A percentile compares a stretch with the other conserved stretches of the same genome.
phyloP scores from a whole-genome alignment of 2,329 filamentous ascomycete species.

The Pseudogymnoascus sp. region DNA sequence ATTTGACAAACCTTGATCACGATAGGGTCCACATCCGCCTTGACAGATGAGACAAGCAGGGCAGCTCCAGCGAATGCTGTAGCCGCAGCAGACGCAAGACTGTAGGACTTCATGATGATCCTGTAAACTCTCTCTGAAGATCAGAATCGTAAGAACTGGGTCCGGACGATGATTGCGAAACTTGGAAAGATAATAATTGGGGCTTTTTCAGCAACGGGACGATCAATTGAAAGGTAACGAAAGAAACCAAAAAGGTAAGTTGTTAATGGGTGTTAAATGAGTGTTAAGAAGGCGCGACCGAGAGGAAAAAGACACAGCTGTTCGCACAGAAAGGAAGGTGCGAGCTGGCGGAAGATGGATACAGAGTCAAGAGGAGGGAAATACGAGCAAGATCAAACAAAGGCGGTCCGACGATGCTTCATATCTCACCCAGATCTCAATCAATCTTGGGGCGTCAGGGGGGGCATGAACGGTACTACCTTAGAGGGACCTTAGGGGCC shows the following conservation, averaged over 20 bases:
- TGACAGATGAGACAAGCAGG: slow-evolving; percentile 41
- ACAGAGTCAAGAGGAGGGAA: neutral
- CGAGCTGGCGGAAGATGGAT: neutral
- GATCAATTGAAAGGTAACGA: neutral
- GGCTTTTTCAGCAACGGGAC: neutral
- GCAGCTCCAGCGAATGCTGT: slow-evolving; percentile 42
- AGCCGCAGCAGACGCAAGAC: slow-evolving; percentile 34
- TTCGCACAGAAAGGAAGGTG: slow-evolving; percentile 1
- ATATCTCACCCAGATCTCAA: slow-evolving; percentile 4
- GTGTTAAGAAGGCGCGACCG: slow-evolving; percentile 1
- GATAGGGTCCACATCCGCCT: slow-evolving; percentile 50
- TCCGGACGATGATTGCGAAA: slow-evolving; percentile 2
- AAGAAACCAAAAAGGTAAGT: slow-evolving; percentile 1
- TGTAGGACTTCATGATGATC: slow-evolving; percentile 47
- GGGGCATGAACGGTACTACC: neutral
- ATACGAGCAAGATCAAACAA: slow-evolving; percentile 7
- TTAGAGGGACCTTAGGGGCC: neutral
- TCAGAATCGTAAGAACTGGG: slow-evolving; percentile 1
- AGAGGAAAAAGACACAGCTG: neutral
- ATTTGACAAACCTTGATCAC: slow-evolving; percentile 34
- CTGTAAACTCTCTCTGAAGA: neutral
- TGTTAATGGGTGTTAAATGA: neutral
- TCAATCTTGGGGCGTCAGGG: slow-evolving; percentile 6
- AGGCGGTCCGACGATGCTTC: slow-evolving; percentile 1
- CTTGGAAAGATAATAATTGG: slow-evolving; percentile 6